Evolutionary conservation across 805 yeast species (phyloP), one percentile per base, ranked within the genome.

Genomic region (Metschnikowia kofuensis): DNA sequence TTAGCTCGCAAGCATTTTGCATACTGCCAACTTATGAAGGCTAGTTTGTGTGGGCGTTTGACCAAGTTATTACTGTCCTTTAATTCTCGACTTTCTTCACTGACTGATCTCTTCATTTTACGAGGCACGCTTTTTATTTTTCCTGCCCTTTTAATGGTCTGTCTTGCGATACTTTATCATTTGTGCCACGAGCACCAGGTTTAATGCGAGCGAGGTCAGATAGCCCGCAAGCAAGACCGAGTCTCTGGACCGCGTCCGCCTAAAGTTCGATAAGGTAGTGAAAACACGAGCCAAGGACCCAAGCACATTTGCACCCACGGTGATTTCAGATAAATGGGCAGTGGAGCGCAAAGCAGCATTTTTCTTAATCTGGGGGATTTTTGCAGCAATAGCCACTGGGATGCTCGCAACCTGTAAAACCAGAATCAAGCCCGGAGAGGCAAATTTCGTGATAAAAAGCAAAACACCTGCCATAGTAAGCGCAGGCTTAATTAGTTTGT

Each of bases 261-360:
- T 60, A 57, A 62, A 67, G 49, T 64, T 64, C 50, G 68, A 66
- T 12, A 64, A 45, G 9, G 77, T 69, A 36, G 78, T 72, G 55
- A 67, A 72, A 16, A 73, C 71, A 42, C 78, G 62, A 41, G 68
- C 57, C 40, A 65, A 55, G 9, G 76, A 65, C 1, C 78, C 78
- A 21, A 68, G 38, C 35, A 66, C 64, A 52, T 72, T 73, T 48
- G 77, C 78, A 28, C 68, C 61, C 32, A 72, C 62, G n/a, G 75
- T 72, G 39, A 70, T 57, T 28, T 57, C 63, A 10, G 73, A 65
- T 40, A 73, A 67, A 51, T 70, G 75, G 14, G 55, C 56, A 1
- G 77, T 69, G 2, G 75, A 68, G 39, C 63, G 59, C 52, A 72
- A 62, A 21, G 52, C 58, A 26, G 62, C 56, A 50, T 73, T 73